phyloP scores from a whole-genome alignment of 2,329 filamentous ascomycete genomes.

The Ramichloridium luteum region DNA sequence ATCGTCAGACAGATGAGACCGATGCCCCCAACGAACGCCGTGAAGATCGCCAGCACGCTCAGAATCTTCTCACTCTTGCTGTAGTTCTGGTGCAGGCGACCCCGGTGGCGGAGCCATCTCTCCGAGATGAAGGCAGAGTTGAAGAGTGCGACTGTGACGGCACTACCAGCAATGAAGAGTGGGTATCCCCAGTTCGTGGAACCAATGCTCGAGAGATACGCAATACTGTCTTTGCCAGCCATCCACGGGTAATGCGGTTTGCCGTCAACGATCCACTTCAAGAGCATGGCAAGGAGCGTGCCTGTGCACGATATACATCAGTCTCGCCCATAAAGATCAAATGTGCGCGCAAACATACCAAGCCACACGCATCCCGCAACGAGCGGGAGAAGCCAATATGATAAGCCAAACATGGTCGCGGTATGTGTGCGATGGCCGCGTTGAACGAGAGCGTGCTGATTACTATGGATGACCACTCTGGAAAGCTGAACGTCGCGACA shows the following conservation, averaged over 20 bases:
- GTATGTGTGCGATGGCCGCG: neutral
- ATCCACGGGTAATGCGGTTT: constrained; percentile 50
- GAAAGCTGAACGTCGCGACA: no score
- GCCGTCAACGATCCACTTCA: constrained; percentile 53
- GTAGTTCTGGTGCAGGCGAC: constrained; percentile 64
- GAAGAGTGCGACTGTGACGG: constrained; percentile 62
- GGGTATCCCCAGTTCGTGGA: constrained; percentile 50
- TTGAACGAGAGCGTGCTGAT: neutral
- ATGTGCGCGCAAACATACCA: constrained; percentile 15
- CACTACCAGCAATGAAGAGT: constrained; percentile 59
- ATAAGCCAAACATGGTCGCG: constrained; percentile 25
- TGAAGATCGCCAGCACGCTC: constrained; percentile 47
- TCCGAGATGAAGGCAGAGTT: constrained; percentile 67
- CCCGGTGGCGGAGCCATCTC: constrained; percentile 68
- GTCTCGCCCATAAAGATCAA: neutral
- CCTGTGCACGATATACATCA: constrained; percentile 23
- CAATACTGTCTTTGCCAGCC: constrained; percentile 45
- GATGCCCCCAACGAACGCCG: constrained; percentile 58
- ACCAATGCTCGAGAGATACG: constrained; percentile 41
- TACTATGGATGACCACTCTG: no score
- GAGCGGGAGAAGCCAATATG: constrained; percentile 51
- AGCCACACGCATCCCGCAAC: constrained; percentile 52
- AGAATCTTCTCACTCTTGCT: constrained; percentile 49
- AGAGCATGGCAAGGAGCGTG: constrained; percentile 55
- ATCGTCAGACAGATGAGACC: constrained; percentile 71